A percentile compares a stretch with the other conserved stretches of the same genome.
Evolutionary conservation across 2,329 filamentous ascomycete species (phyloP).

Genomic region (Neobulgaria alba): DNA sequence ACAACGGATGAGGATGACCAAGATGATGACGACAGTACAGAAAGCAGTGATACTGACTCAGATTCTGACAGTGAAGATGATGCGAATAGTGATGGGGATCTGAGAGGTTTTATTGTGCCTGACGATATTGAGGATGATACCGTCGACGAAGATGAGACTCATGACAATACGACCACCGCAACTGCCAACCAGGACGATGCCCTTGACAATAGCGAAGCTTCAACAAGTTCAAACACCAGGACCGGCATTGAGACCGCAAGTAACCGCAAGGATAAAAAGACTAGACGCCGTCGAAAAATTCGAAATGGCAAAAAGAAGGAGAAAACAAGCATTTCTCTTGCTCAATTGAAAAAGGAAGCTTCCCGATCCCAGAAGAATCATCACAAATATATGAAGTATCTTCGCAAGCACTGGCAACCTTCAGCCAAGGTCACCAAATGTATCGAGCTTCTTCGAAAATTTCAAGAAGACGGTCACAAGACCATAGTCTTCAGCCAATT

Average conservation of each 20-base stretch:
- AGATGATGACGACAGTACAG: slow-evolving; percentile 26
- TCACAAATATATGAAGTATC: slow-evolving; percentile 59
- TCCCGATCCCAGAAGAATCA: slow-evolving; percentile 50
- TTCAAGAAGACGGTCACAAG: slow-evolving; percentile 50
- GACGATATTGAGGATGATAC: slow-evolving; percentile 33
- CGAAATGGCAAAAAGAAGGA: slow-evolving; percentile 17
- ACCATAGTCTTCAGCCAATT: slow-evolving; percentile 79
- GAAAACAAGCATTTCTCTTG: slow-evolving; percentile 40
- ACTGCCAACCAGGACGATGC: slow-evolving; percentile 25
- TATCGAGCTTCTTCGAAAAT: slow-evolving; percentile 49
- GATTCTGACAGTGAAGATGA: slow-evolving; percentile 34
- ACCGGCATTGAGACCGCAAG: slow-evolving; percentile 23
- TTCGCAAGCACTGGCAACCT: slow-evolving; percentile 64
- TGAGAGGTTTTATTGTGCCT: slow-evolving; percentile 48
- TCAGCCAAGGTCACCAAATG: slow-evolving; percentile 69
- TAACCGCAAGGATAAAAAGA: slow-evolving; percentile 29
- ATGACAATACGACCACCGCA: slow-evolving; percentile 28
- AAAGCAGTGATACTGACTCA: slow-evolving; percentile 18
- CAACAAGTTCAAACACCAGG: not conserved
- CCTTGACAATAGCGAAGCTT: no score
- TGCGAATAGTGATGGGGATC: slow-evolving; percentile 32
- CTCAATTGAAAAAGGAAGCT: slow-evolving; percentile 59
- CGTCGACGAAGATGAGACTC: slow-evolving; percentile 21
- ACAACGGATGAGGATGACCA: slow-evolving; percentile 20
- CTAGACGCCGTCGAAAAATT: slow-evolving; percentile 3